Evolutionary conservation across 768 basidiomycete genomes (phyloP).

Genomic region (Pleurotus platypus): DNA sequence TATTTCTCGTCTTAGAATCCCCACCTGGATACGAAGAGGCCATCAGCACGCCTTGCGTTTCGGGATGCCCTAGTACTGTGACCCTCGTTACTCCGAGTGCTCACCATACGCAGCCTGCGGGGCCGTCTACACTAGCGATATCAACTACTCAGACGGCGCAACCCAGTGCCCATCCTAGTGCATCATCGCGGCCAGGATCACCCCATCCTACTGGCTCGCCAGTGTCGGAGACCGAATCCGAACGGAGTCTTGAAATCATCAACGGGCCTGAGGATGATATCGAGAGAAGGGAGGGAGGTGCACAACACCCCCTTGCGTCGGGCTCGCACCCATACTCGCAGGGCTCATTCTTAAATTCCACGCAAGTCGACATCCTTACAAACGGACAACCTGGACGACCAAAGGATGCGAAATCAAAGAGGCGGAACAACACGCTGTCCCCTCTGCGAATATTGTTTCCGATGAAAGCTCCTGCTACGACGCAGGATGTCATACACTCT

Average conservation of each 20-base stretch:
- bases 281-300: not conserved
- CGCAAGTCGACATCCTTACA: not conserved
- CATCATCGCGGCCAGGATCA: not conserved
- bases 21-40: constrained; percentile 78
- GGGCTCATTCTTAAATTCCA: not conserved
- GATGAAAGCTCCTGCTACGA: constrained; percentile 26
- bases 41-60: constrained; percentile 41
- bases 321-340: not conserved
- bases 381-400: not conserved
- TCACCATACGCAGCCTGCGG: constrained; percentile 15
- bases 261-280: not conserved
- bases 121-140: not conserved
- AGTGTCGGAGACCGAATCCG: not conserved
- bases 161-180: not conserved
- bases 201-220: not conserved
- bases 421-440: constrained; percentile 39
- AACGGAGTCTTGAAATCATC: not conserved
- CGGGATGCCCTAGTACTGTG: constrained; percentile 34
- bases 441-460: constrained; percentile 46
- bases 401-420: constrained; percentile 20
- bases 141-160: not conserved
- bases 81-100: constrained; percentile 28
- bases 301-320: not conserved
- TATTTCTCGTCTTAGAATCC: constrained; percentile 26
- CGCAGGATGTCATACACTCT: constrained; percentile 35